phyloP scores from a whole-genome alignment of 2,329 filamentous ascomycete species.

The Xylariaceae sp. region DNA sequence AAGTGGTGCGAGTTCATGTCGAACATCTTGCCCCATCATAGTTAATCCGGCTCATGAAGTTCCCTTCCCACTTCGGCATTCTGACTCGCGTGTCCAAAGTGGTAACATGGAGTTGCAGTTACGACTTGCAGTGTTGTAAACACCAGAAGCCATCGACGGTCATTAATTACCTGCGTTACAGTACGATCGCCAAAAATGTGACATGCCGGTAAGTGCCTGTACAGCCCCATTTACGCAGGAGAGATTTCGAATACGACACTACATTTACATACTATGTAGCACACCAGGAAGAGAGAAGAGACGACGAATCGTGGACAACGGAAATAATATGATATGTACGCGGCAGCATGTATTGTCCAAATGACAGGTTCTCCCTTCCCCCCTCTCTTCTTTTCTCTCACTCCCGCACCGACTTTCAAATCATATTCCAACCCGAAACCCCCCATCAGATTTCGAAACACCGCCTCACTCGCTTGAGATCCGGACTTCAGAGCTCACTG shows the following conservation, averaged over 20 bases:
- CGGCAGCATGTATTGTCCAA: not conserved
- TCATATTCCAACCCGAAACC: not conserved
- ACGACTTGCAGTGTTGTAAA: not conserved
- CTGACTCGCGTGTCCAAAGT: not conserved
- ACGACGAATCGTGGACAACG: constrained; percentile 3
- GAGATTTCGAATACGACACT: constrained; percentile 11
- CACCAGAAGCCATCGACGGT: not conserved
- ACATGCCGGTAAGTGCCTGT: constrained; percentile 10
- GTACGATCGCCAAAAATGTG: constrained; percentile 22
- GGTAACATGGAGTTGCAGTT: not conserved
- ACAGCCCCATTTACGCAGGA: not conserved
- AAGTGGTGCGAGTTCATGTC: too few species aligned
- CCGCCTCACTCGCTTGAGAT: constrained; percentile 10
- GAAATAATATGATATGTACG: constrained; percentile 10
- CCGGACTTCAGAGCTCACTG: not conserved
- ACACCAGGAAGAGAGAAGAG: constrained; percentile 3
- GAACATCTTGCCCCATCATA: not conserved
- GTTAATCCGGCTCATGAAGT: not conserved
- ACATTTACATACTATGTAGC: not conserved
- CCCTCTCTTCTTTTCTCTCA: not conserved
- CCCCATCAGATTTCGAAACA: constrained; percentile 16
- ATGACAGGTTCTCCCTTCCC: constrained; percentile 10
- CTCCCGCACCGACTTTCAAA: constrained; percentile 4
- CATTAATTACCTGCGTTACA: constrained; percentile 15
- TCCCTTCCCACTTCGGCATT: not conserved